Percentiles rank a stretch among this genome's conserved stretches.
phyloP scores from a whole-genome alignment of 1,284 basidiomycete genomes.

The Fomitopsis palustris region DNA sequence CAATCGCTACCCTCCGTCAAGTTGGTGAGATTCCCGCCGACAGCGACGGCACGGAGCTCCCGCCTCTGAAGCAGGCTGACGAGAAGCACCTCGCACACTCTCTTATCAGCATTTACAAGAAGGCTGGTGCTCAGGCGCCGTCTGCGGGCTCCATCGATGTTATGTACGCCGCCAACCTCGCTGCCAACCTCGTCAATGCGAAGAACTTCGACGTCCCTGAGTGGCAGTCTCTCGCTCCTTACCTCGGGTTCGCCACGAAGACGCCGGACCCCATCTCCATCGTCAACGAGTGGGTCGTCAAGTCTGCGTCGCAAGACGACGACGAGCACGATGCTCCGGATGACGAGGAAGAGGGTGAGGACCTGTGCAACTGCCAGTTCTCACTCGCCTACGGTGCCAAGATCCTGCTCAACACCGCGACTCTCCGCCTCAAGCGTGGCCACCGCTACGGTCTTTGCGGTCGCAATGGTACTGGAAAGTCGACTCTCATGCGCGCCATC shows the following conservation, averaged over 20 bases:
- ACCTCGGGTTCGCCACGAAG: slow-evolving; percentile 66
- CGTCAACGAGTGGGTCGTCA: slow-evolving; percentile 84
- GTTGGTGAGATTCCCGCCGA: slow-evolving; percentile 84
- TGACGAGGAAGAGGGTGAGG: slow-evolving; percentile 96
- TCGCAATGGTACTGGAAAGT: slow-evolving; percentile 98
- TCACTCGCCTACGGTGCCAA: slow-evolving; percentile 98
- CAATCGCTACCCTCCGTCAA: slow-evolving; percentile 91
- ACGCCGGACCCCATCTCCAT: slow-evolving; percentile 68
- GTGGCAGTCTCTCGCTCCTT: slow-evolving; percentile 84
- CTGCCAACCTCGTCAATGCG: slow-evolving; percentile 81
- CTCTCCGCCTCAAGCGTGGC: slow-evolving; percentile 95
- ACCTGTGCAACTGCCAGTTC: slow-evolving; percentile 98
- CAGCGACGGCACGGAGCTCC: slow-evolving; percentile 83
- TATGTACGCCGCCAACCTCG: slow-evolving; percentile 77
- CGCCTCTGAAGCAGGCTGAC: slow-evolving; percentile 77
- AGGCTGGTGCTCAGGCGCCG: slow-evolving; percentile 60
- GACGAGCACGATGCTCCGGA: slow-evolving; percentile 71
- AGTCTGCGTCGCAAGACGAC: slow-evolving; percentile 78
- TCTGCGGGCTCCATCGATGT: slow-evolving; percentile 58
- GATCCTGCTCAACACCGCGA: slow-evolving; percentile 95
- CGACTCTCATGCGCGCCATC: slow-evolving; percentile 96
- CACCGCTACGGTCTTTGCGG: slow-evolving; percentile 98
- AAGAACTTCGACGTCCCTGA: slow-evolving; percentile 91
- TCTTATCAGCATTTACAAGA: slow-evolving; percentile 81
- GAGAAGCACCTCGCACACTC: slow-evolving; percentile 60